Base-by-base conservation (phyloP, 306 rosid genomes). In the Begonia masoniana region DNA sequence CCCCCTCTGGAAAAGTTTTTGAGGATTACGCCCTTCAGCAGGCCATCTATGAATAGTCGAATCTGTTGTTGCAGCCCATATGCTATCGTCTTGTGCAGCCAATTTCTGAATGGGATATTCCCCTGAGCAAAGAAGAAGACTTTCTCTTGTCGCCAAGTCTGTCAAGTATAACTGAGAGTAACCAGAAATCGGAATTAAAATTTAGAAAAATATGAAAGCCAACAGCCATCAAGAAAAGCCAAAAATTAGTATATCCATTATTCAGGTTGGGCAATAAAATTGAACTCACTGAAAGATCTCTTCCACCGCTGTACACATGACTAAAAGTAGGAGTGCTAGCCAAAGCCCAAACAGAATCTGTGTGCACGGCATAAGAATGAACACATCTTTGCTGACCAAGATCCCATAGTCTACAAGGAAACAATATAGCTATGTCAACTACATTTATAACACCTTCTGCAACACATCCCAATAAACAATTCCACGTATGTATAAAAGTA, bases 271-370 rank as follows among this genome's bases (percentile, higher is more conserved):
- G 54, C 15, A 50, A 63, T 56, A 68, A 62, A 58, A 54, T 15
- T 61, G 57, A 51, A 91, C 99, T 86, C 77, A 91, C 99, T 55
- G 99, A 91, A 73, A 72, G 78, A 67, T 91, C 99, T 74, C 99
- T 77, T 52, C 99, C 99, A 62, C 99, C 96, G 62, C 99, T 91
- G 70, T 83, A 91, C 63, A 91, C 99, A 68, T 91, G 87, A 74
- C 84, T 78, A 79, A 91, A 91, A 49, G 99, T 58, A 12, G 96
- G 96, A 48, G 94, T 78, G 74, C 99, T 91, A 45, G 92, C 99
- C 72, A 91, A 96, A 59, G 99, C 84, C 99, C 99, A 91, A 57
- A 91, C 99, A 75, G 99, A 91, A 74, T 91, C 99, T 36, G 96
- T 86, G 74, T 91, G 99, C 66, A 91, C 99, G 17, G 96, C 99